These are phyloP conservation scores for Kodamaea alishanica DNA, from an alignment of 1,139 yeast species.

Conservation along the genomic window DNA sequence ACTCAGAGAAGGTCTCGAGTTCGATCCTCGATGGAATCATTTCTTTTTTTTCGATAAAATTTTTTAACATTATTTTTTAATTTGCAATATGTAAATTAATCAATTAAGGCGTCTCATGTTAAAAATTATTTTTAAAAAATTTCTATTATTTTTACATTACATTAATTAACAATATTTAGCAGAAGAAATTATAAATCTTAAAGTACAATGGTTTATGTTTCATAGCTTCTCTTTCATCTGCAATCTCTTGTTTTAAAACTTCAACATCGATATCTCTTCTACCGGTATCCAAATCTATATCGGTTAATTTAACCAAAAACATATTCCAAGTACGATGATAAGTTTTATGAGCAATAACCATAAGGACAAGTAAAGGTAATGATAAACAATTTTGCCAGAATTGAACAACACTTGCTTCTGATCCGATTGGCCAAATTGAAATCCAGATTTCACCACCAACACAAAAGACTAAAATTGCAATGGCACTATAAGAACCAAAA, in stretches of 20 bases:
- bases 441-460: constrained; percentile 49
- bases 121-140: not conserved
- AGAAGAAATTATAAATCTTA: constrained; percentile 38
- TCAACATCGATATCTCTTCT: constrained; percentile 47
- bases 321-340: constrained; percentile 18
- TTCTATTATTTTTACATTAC: not conserved
- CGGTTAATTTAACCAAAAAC: constrained; percentile 35
- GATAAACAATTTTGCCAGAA: constrained; percentile 50
- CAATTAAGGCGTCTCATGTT: too few species aligned
- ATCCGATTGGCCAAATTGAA: constrained; percentile 38
- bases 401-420: constrained; percentile 24
- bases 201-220: constrained; percentile 27
- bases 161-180: constrained; percentile 18
- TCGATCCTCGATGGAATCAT: too few species aligned
- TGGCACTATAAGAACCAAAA: constrained; percentile 46
- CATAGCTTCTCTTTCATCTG: constrained; percentile 35
- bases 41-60: too few species aligned
- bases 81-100: too few species aligned
- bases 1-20: too few species aligned
- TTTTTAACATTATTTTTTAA: too few species aligned
- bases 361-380: constrained; percentile 44
- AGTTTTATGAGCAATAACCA: constrained; percentile 28
- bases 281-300: constrained; percentile 51
- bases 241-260: constrained; percentile 42
- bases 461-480: constrained; percentile 36